A percentile compares a stretch with the other conserved stretches of the same genome.
These are phyloP conservation scores for Conticribra weissflogii DNA, from an alignment of 108 stramenopile species.

Conservation along the genomic window DNA sequence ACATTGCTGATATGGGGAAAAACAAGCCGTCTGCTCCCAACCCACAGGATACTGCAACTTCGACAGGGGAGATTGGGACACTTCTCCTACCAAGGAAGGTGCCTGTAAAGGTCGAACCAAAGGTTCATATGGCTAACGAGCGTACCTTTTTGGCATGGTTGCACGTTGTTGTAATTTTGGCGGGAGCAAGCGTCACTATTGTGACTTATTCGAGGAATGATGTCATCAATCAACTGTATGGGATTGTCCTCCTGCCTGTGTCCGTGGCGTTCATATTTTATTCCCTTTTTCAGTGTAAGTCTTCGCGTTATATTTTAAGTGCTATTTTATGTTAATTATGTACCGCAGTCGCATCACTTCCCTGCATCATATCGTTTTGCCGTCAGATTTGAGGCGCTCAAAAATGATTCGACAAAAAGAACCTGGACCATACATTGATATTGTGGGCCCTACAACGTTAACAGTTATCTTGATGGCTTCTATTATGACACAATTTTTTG, in stretches of 20 bases:
- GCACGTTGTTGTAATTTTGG: constrained; percentile 45
- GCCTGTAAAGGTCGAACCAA: constrained; percentile 77
- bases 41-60: background rate
- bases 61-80: constrained; percentile 32
- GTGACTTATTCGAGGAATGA: constrained; percentile 28
- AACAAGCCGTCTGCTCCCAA: background rate
- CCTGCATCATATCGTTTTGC: background rate
- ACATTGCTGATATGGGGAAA: constrained; percentile 13
- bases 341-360: background rate
- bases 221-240: constrained; percentile 43
- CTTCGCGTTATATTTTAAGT: background rate
- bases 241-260: constrained; percentile 59
- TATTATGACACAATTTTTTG: constrained; percentile 12
- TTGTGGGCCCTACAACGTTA: constrained; percentile 39
- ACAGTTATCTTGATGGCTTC: constrained; percentile 27
- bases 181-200: constrained; percentile 43
- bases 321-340: too few species aligned
- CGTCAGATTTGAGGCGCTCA: constrained; percentile 37
- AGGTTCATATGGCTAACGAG: constrained; percentile 70
- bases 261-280: constrained; percentile 56
- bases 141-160: constrained; percentile 80
- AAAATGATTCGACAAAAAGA: constrained; percentile 52
- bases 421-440: constrained; percentile 66
- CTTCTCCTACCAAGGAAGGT: constrained; percentile 47
- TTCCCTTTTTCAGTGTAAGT: constrained; percentile 58